Evolutionary conservation across 2,329 filamentous ascomycete species (phyloP).

Genomic region (Colletotrichum sp.): DNA sequence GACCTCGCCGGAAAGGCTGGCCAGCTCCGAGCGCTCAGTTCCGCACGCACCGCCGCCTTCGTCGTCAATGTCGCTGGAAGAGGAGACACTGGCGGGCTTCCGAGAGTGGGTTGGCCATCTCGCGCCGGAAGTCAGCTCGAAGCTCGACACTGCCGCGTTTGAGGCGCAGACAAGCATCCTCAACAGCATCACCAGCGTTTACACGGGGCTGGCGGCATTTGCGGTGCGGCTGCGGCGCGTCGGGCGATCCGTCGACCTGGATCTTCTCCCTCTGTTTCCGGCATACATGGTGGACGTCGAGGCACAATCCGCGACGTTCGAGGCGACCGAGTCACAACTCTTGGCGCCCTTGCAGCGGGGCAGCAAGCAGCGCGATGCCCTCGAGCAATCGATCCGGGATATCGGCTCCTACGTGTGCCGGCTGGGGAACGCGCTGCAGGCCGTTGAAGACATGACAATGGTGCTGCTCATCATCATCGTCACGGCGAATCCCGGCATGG

Average conservation of each 20-base stretch:
- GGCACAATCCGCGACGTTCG: not conserved
- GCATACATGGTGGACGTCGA: not conserved
- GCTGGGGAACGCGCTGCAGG: not conserved
- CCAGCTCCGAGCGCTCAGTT: not conserved
- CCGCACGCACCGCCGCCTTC: not conserved
- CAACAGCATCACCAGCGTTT: not conserved
- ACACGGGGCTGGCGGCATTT: not conserved
- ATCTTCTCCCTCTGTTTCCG: not conserved
- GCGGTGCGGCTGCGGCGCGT: not conserved
- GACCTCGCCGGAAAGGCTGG: not conserved
- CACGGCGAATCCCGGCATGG: not conserved
- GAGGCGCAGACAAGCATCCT: not conserved
- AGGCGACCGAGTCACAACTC: not conserved
- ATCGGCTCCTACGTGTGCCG: not conserved
- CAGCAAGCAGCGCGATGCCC: not conserved
- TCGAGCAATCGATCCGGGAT: not conserved
- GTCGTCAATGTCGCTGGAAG: not conserved
- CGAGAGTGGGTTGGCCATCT: not conserved
- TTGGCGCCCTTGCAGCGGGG: not conserved
- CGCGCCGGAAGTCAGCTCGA: not conserved
- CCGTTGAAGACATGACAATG: not conserved
- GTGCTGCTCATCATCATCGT: not conserved
- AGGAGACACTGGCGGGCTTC: not conserved
- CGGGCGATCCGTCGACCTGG: not conserved
- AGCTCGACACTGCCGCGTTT: not conserved